Evolutionary conservation across 2,329 filamentous ascomycete species (phyloP), one percentile per base, ranked within the genome.

Genomic region (Salinomyces thailandicus): DNA sequence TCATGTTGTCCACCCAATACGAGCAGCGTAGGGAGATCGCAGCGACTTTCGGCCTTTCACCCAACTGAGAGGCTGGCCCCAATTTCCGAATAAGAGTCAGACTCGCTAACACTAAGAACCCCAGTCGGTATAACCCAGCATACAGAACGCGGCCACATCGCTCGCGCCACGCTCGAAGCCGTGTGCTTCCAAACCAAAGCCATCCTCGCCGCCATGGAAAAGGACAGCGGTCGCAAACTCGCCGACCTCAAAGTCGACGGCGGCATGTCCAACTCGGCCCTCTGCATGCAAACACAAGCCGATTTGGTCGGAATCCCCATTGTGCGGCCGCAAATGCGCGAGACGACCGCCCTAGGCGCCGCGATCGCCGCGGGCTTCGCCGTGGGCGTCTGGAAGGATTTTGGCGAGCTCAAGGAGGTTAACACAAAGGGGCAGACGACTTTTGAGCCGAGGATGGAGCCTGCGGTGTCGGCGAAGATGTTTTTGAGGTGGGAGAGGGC

Each of bases 141-240:
- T 63, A 94, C 86, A 0, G 73, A 85, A 54, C 79, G 79, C 50
- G 84, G 84, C 12, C 86, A 94, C 58, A 85, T 94, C 50, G 85
- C 85, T 30, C 79, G 86, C 42, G 86, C 86, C 22, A 93, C 86
- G 0, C 75, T 94, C 36, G 86, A 94, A 62, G 85, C 86, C 4
- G 87, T 84, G 24, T 93, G 86, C 65, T 93, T 84, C 68, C 86
- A 94, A 62, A 93, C 85, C 16, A 86, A 86, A 51, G 86, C 86
- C 15, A 93, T 94, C 51, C 73, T 94, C 16, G 80, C 91, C 54
- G 85, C 86, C 44, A 94, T 94, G 86, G 84, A 83, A 54, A 77
- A 80, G 49, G 86, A 93, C 62, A 86, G 80, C 36, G 78, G 79
- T 22, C 79, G 87, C 55, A 75, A 75, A 45, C 72, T 94, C 19